Percentiles rank a stretch among this genome's conserved stretches.
Evolutionary conservation across 2,329 filamentous ascomycete species (phyloP).

Genomic region (Colletotrichum filicis): DNA sequence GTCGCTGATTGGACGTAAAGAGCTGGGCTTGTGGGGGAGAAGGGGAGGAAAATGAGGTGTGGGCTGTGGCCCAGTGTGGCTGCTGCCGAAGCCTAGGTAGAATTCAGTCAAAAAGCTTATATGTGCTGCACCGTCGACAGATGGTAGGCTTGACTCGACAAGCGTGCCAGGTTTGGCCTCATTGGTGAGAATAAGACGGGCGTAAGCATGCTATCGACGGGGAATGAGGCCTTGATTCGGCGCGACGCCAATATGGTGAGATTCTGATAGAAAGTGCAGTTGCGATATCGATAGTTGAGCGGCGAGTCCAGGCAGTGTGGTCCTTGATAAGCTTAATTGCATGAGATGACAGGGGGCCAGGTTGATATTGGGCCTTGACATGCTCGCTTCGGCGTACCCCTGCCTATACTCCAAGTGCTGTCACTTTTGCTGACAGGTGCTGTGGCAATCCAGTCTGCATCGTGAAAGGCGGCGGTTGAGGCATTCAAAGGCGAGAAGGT

Average conservation of each 20-base stretch:
- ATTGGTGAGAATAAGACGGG: neutral
- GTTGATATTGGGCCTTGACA: neutral
- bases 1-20: neutral
- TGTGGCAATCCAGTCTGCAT: neutral
- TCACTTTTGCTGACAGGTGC: neutral
- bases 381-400: neutral
- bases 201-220: neutral
- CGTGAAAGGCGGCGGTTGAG: neutral
- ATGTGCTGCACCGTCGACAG: neutral
- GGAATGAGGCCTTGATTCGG: neutral
- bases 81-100: neutral
- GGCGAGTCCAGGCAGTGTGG: neutral
- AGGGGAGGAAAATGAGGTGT: neutral
- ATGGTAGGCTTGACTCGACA: neutral
- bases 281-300: neutral
- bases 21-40: too few relatives aligned
- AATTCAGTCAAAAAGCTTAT: constrained; percentile 28
- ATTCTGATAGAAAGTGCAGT: too few relatives aligned
- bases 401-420: neutral
- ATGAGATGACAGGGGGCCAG: neutral
- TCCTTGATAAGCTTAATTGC: constrained; percentile 26
- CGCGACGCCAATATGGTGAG: neutral
- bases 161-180: neutral
- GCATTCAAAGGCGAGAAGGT: neutral
- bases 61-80: neutral